Conservation (phyloP, 129 eudicot species). For the Artemisia annua region DNA sequence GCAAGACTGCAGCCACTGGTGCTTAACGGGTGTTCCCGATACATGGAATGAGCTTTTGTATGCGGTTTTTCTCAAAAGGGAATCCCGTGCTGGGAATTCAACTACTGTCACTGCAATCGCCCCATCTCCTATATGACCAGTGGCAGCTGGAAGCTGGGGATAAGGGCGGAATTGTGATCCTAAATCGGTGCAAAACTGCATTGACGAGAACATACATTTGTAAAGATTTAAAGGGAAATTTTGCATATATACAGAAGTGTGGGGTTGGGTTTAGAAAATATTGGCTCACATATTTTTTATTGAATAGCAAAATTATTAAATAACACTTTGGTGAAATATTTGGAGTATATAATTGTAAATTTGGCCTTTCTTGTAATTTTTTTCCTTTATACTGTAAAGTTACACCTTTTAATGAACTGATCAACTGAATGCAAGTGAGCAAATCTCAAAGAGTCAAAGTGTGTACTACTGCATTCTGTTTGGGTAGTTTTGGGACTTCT, state of each 20-base stretch:
- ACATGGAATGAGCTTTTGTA: constrained; percentile 72
- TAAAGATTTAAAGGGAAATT: neutral
- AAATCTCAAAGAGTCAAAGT: too few relatives aligned
- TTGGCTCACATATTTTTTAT: constrained; percentile 22
- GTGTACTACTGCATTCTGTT: neutral
- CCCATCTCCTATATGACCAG: constrained; percentile 18
- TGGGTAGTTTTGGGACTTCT: neutral
- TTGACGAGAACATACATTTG: constrained; percentile 27
- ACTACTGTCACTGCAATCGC: neutral
- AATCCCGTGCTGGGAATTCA: constrained; percentile 23
- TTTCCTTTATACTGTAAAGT: constrained; percentile 12
- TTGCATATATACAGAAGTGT: too few relatives aligned
- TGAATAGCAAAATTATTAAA: constrained; percentile 6
- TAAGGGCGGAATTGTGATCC: constrained; percentile 16
- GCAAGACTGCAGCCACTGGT: constrained; percentile 99
- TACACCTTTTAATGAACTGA: neutral
- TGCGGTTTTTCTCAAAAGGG: constrained; percentile 60
- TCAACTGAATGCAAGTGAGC: constrained; percentile 8
- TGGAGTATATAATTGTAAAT: constrained; percentile 22
- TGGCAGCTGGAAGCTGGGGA: neutral
- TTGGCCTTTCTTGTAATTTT: constrained; percentile 20
- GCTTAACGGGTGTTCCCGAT: constrained; percentile 91
- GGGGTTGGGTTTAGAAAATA: neutral
- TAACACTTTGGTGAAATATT: constrained; percentile 4
- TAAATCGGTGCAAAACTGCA: constrained; percentile 31